Percentiles rank a stretch among this genome's conserved stretches.
phyloP scores from a whole-genome alignment of 306 rosid species.

The Castanea crenata region DNA sequence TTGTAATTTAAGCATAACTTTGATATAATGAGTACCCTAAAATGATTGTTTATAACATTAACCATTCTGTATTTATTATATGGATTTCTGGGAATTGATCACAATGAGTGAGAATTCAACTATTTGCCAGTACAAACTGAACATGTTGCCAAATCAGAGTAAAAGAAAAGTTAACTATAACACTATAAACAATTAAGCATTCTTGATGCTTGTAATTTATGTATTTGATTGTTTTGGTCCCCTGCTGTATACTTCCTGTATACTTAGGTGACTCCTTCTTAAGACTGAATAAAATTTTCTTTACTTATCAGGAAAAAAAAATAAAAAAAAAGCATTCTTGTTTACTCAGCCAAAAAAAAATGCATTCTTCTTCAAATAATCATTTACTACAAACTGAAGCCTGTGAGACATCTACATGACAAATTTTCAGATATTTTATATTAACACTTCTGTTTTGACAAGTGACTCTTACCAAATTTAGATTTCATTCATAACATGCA shows the following conservation, averaged over 20 bases:
- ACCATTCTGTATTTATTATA: neutral
- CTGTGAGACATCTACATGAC: neutral
- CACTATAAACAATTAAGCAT: neutral
- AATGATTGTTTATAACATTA: neutral
- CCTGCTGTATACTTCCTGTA: too few species aligned
- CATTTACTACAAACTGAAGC: neutral
- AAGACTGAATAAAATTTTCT: too few species aligned
- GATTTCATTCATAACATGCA: conserved; percentile 41
- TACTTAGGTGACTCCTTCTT: too few species aligned
- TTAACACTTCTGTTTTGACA: neutral
- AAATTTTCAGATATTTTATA: neutral
- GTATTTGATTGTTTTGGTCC: too few species aligned
- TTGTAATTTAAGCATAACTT: neutral
- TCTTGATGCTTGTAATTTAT: neutral
- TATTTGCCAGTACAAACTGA: neutral
- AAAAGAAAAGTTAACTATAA: neutral
- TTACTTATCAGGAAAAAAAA: too few species aligned
- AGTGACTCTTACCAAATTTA: conserved; percentile 22
- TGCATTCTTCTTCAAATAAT: neutral
- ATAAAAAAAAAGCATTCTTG: too few species aligned
- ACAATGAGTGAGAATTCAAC: neutral
- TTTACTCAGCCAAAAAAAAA: neutral
- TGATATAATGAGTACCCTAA: neutral
- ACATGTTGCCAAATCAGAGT: neutral
- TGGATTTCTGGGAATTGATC: neutral